These are phyloP conservation scores for Asclepias syriaca DNA, from an alignment of 257 asterid genomes.

Conservation along the genomic window DNA sequence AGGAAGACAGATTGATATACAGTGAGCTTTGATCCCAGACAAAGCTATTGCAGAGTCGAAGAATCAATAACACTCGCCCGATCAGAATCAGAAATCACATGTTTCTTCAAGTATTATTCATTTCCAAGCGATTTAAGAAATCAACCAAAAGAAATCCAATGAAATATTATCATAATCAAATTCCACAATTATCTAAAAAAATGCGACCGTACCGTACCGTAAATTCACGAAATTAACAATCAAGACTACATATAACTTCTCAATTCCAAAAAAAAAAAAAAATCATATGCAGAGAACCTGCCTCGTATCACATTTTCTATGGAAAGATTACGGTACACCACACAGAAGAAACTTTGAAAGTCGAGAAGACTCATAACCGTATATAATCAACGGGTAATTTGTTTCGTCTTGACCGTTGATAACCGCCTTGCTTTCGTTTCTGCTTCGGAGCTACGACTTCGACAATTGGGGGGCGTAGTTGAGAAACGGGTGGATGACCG, in stretches of 20 bases:
- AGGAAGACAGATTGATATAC: too few relatives aligned
- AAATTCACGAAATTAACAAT: background rate
- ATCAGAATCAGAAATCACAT: background rate
- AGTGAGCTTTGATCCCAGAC: background rate
- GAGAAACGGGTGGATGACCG: background rate
- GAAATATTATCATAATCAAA: background rate
- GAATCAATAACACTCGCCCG: background rate
- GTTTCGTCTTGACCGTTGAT: background rate
- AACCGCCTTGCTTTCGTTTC: background rate
- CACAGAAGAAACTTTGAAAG: too few relatives aligned
- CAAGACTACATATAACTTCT: background rate
- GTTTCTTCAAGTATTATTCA: background rate
- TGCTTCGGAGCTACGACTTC: background rate
- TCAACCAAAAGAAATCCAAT: background rate
- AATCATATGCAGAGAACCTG: background rate
- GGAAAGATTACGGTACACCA: background rate
- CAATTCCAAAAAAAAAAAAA: background rate
- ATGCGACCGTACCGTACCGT: too few relatives aligned
- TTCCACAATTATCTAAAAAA: background rate
- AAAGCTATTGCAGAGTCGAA: background rate
- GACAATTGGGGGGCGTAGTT: background rate
- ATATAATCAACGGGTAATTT: background rate
- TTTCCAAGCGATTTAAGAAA: background rate
- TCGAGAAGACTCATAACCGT: background rate
- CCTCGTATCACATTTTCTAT: background rate